Evolutionary conservation across 208 protist genomes (phyloP).

Genomic region (Endotrypanum monterogeii): DNA sequence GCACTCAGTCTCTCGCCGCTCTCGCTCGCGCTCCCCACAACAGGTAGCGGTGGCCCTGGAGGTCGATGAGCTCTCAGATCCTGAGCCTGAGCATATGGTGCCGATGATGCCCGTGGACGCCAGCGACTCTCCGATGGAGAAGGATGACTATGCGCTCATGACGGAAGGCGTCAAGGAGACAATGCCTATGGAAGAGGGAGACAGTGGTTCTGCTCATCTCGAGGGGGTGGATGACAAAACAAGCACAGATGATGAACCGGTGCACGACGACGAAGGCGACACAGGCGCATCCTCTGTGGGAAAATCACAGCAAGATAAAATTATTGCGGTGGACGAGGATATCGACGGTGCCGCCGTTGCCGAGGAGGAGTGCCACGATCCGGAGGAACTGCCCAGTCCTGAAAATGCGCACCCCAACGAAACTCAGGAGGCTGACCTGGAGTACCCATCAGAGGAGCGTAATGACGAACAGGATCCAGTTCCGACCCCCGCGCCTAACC

Average conservation of each 20-base stretch:
- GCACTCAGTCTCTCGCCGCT: constrained; percentile 44
- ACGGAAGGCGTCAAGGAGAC: constrained; percentile 4
- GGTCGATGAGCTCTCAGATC: not conserved
- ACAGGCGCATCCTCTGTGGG: not conserved
- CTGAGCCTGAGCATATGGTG: not conserved
- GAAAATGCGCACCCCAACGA: not conserved
- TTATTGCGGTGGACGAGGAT: not conserved
- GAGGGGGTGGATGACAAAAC: not conserved
- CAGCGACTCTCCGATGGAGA: not conserved
- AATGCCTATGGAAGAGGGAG: not conserved
- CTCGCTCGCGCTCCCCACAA: constrained; percentile 45
- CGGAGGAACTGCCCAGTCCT: constrained; percentile 7
- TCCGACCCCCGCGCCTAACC: constrained; percentile 31
- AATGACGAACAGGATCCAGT: constrained; percentile 30
- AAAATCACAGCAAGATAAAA: too few relatives aligned
- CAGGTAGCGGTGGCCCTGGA: not conserved
- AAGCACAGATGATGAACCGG: too few relatives aligned
- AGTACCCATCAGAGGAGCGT: not conserved
- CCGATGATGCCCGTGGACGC: not conserved
- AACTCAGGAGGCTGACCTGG: not conserved
- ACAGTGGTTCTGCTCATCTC: not conserved
- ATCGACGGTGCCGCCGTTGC: not conserved
- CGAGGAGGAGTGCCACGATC: not conserved
- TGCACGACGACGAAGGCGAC: not conserved
- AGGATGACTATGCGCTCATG: not conserved